phyloP scores from a whole-genome alignment of 1,284 basidiomycete species.

The Athelia psychrophila region DNA sequence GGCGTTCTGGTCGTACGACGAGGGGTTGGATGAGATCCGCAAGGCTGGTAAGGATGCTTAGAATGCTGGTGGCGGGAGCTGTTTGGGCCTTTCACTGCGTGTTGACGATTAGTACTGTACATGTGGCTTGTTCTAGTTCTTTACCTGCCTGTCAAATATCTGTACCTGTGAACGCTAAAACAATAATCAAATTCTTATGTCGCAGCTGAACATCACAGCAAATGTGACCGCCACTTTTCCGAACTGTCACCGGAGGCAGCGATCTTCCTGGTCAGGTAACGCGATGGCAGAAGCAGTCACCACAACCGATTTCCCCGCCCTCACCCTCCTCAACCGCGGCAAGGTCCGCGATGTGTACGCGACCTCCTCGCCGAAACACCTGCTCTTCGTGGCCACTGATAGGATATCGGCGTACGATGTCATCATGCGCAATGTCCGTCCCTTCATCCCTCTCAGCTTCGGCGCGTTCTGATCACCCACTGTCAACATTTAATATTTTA shows the following conservation, averaged over 20 bases:
- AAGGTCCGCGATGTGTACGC: constrained; percentile 94
- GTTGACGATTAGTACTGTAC: no score
- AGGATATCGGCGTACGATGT: constrained; percentile 98
- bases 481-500: no score
- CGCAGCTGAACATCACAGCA: no score
- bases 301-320: constrained; percentile 50
- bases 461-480: background rate
- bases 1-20: constrained; percentile 64
- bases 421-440: constrained; percentile 83
- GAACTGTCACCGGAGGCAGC: no score
- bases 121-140: no score
- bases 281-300: constrained; percentile 39
- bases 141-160: no score
- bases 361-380: constrained; percentile 61
- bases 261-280: no score
- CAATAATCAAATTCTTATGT: no score
- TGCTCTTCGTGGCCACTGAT: constrained; percentile 95
- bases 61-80: no score
- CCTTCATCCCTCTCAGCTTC: background rate
- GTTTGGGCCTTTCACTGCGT: no score
- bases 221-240: no score
- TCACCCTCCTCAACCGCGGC: constrained; percentile 75
- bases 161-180: no score
- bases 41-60: constrained; percentile 59
- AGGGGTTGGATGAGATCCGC: constrained; percentile 63